These are phyloP conservation scores for Barnettozyma siamensis DNA, from an alignment of 805 yeast species.

Conservation along the genomic window DNA sequence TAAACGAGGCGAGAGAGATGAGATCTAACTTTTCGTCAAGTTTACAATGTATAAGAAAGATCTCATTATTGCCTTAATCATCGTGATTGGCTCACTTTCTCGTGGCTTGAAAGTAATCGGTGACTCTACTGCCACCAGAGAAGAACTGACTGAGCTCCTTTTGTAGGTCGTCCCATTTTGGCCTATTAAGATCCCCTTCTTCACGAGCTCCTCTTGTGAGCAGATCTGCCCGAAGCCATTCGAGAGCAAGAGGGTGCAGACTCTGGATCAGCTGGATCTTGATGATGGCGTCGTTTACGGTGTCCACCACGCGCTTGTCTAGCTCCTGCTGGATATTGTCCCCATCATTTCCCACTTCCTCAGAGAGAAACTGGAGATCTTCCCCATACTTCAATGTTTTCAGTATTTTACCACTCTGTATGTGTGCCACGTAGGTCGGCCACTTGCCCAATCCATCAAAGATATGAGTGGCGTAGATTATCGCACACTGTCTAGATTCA, in stretches of 20 bases:
- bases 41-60: too few species aligned
- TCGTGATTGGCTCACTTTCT: too few species aligned
- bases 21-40: too few species aligned
- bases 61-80: too few species aligned
- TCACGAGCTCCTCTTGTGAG: slow-evolving; percentile 34
- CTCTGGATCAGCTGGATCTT: slow-evolving; percentile 41
- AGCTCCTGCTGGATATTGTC: slow-evolving; percentile 21
- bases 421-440: slow-evolving; percentile 81
- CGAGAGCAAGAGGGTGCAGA: slow-evolving; percentile 66
- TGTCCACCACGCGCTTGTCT: slow-evolving; percentile 12
- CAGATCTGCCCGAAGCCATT: slow-evolving; percentile 56
- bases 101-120: slow-evolving; percentile 47
- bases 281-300: slow-evolving; percentile 21
- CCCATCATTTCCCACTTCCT: slow-evolving; percentile 11
- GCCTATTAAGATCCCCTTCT: slow-evolving; percentile 52
- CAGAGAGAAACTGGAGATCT: slow-evolving; percentile 27
- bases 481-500: slow-evolving; percentile 57
- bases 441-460: slow-evolving; percentile 91
- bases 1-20: too few species aligned
- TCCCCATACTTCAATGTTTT: slow-evolving; percentile 28
- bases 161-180: slow-evolving; percentile 51
- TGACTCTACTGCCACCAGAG: slow-evolving; percentile 40
- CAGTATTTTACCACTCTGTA: slow-evolving; percentile 58
- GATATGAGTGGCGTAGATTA: slow-evolving; percentile 92
- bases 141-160: slow-evolving; percentile 33